These are phyloP conservation scores for Pistacia vera DNA, from an alignment of 345 rosid genomes.

Conservation along the genomic window DNA sequence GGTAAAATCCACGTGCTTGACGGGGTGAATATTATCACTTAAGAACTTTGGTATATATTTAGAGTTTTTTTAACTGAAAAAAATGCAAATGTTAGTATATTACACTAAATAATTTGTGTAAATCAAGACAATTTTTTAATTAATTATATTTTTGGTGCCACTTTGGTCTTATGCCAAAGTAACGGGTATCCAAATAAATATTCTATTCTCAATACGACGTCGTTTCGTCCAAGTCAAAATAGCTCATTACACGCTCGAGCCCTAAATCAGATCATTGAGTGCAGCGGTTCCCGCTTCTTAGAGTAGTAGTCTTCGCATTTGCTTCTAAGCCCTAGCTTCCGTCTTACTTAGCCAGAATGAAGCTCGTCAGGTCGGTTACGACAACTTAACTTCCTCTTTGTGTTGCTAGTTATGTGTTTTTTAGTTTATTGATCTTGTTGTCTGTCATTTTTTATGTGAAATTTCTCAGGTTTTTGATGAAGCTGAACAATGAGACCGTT, in stretches of 20 bases:
- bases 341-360: constrained; percentile 32
- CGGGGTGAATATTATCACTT: too few species aligned
- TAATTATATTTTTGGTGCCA: too few species aligned
- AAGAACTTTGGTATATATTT: too few species aligned
- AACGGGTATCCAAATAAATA: too few species aligned
- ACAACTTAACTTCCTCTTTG: neutral
- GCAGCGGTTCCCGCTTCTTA: constrained; percentile 4
- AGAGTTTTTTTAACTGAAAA: too few species aligned
- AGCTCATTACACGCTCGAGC: neutral
- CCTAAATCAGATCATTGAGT: neutral
- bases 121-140: too few species aligned
- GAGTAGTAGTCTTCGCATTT: neutral
- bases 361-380: constrained; percentile 54
- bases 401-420: neutral
- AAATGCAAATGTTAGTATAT: too few species aligned
- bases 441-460: neutral
- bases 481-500: constrained; percentile 93
- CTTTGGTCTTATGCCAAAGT: too few species aligned
- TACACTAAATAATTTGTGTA: too few species aligned
- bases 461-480: constrained; percentile 85
- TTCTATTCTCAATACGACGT: neutral
- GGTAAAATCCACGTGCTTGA: too few species aligned
- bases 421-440: neutral
- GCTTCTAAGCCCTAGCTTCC: constrained; percentile 20
- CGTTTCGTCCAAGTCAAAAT: neutral